A percentile compares a stretch with the other conserved stretches of the same genome.
These are phyloP conservation scores for Abelmoschus esculentus DNA, from an alignment of 345 rosid genomes.

Conservation along the genomic window DNA sequence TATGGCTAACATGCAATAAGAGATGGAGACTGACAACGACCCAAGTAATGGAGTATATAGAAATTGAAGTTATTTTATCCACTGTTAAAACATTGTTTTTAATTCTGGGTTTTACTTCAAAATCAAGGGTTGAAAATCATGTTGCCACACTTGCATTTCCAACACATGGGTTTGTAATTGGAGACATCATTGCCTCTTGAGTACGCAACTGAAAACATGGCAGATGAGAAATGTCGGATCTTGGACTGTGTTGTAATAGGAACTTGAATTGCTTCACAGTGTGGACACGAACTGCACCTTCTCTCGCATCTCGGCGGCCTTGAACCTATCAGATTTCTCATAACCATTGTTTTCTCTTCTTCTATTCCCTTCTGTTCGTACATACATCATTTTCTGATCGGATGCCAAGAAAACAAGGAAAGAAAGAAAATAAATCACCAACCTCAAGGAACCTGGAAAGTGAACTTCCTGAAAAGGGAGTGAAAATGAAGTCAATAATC, in stretches of 20 bases:
- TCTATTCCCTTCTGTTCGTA: conserved; percentile 17
- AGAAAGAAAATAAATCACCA: background rate
- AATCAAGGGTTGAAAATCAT: conserved; percentile 42
- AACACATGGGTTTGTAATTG: conserved; percentile 67
- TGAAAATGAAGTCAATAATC: background rate
- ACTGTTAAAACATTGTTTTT: background rate
- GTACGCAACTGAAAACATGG: conserved; percentile 17
- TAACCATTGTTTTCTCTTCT: conserved; percentile 14
- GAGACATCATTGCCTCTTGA: conserved; percentile 48
- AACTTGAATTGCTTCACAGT: conserved; percentile 59
- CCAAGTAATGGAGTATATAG: background rate
- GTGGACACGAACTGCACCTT: conserved; percentile 41
- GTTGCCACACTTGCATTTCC: conserved; percentile 75
- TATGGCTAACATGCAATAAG: background rate
- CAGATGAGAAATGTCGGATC: conserved; percentile 15
- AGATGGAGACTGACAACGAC: no score
- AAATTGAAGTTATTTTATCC: background rate
- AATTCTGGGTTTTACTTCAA: background rate
- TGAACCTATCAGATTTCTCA: conserved; percentile 46
- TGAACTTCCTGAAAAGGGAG: conserved; percentile 25
- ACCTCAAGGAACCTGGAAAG: conserved; percentile 23
- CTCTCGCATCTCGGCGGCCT: conserved; percentile 59
- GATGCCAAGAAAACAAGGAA: background rate
- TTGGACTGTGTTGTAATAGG: conserved; percentile 32
- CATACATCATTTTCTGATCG: background rate